Evolutionary conservation across 1,284 basidiomycete species (phyloP), one percentile per base, ranked within the genome.

Genomic region (Microbotryum scabiosae): DNA sequence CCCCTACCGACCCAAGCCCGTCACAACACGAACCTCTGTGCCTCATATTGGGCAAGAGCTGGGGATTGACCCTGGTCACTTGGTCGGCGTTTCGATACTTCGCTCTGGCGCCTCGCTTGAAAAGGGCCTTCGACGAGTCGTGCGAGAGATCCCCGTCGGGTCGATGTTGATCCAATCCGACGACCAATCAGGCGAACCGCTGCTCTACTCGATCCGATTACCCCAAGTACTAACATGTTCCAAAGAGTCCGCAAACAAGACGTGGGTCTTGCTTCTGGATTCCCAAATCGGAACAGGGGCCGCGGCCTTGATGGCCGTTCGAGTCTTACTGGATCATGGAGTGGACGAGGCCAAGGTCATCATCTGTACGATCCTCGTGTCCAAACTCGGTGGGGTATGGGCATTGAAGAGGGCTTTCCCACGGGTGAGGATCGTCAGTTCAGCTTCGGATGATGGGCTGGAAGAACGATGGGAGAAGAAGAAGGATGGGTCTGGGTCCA

Each of bases 221-320:
- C 94, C 94, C 0, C 73, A 79, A 2, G 84, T 79, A 69, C 75
- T 96, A 56, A 85, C 87, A 48, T 44, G 51, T 0, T 77, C 81
- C 46, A 78, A 83, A 46, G 78, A 83, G 59, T 77, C 79, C 46
- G 89, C 91, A 1, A 74, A 78, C 61, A 78, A 86, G 49, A 79
- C 87, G 3, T 90, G 85, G 78, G 91, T 94, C 1, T 85, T 97
- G 73, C 76, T 98, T n/a, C 79, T 97, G 36, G 94, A 97, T 73
- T 88, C 89, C 4, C 93, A 94, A 84, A 91, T 97, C 74, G 91
- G 90, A 5, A 97, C 93, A 0, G 94, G 87, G 3, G 93, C 94
- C 0, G 85, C 93, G 5, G 92, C 90, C 1, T 86, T 93, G 75
- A 97, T 97, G 94, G 88, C 91, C 0, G 88, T 98, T 60, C 85